phyloP scores from a whole-genome alignment of 306 rosid species.

The Comarum palustre region DNA sequence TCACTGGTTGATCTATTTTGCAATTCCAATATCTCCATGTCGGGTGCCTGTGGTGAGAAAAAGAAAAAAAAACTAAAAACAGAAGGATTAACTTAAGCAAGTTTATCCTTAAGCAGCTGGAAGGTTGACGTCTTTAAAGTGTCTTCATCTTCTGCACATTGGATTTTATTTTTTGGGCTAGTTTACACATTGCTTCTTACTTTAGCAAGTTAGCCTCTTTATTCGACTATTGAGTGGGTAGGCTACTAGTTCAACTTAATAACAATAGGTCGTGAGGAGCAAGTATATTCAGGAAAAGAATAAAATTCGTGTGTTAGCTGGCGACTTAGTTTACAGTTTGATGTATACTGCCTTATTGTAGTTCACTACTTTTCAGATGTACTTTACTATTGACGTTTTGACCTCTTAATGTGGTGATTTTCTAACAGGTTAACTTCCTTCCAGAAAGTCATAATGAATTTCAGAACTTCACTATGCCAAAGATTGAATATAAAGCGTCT shows the following conservation, averaged over 20 bases:
- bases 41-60: neutral
- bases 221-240: neutral
- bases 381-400: neutral
- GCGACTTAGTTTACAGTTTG: neutral
- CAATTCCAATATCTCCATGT: neutral
- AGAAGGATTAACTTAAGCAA: neutral
- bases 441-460: conserved; percentile 40
- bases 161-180: too few relatives aligned
- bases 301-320: neutral
- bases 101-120: too few relatives aligned
- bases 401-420: neutral
- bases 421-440: conserved; percentile 23
- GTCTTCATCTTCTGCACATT: neutral
- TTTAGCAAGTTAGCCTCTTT: neutral
- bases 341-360: neutral
- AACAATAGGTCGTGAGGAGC: neutral
- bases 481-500: conserved; percentile 65
- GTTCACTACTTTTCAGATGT: neutral
- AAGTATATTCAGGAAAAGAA: neutral
- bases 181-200: neutral
- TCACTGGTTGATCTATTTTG: neutral
- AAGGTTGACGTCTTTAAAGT: neutral
- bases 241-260: neutral
- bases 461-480: conserved; percentile 52
- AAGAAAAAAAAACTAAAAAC: too few relatives aligned